Evolutionary conservation across 306 rosid genomes (phyloP).

Genomic region (Urtica urens): DNA sequence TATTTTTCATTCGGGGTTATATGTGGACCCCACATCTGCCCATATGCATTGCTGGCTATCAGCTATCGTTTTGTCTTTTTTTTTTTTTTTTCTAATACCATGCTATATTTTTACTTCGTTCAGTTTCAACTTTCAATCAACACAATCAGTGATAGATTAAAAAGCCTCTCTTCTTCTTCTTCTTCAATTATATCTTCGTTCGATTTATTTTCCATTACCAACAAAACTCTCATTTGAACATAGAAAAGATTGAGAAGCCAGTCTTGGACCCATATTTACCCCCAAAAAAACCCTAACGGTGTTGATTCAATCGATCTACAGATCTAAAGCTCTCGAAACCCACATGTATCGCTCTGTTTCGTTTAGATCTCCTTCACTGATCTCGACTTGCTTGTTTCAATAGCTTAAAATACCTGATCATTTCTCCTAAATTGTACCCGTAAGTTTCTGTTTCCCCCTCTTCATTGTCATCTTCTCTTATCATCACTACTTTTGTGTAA

Average conservation of each 20-base stretch:
- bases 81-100: constrained; percentile 20
- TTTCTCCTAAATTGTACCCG: constrained; percentile 17
- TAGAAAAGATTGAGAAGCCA: background rate
- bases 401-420: constrained; percentile 26
- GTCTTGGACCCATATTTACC: constrained; percentile 9
- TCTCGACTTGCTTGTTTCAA: constrained; percentile 22
- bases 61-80: constrained; percentile 28
- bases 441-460: constrained; percentile 16
- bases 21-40: constrained; percentile 44
- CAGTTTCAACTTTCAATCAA: background rate
- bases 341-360: constrained; percentile 48
- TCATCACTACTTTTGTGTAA: background rate
- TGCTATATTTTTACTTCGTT: no score
- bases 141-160: background rate
- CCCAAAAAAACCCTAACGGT: constrained; percentile 30
- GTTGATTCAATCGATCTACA: constrained; percentile 52
- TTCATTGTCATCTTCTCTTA: background rate
- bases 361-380: constrained; percentile 46
- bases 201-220: background rate
- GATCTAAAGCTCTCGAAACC: constrained; percentile 53
- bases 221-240: background rate
- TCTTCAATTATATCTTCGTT: background rate
- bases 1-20: constrained; percentile 19
- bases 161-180: constrained; percentile 9
- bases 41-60: constrained; percentile 43